Evolutionary conservation across 2,329 filamentous ascomycete species (phyloP), one percentile per base, ranked within the genome.

Genomic region (Apiospora hydei): DNA sequence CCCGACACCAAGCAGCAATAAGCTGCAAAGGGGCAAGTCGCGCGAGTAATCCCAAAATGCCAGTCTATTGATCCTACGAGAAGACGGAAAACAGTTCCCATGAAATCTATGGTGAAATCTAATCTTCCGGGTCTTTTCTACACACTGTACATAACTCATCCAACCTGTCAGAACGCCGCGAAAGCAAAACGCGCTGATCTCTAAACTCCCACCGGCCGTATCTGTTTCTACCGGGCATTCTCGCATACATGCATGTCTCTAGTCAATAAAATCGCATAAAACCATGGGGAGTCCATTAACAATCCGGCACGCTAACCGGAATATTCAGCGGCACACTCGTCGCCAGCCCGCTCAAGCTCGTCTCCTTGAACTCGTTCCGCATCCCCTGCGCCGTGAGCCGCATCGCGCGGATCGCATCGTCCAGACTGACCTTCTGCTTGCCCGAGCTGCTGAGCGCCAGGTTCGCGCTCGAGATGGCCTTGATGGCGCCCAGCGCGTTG

Each of bases 341-440:
- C n/a, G 85, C 85, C 72, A 87, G 74, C 3, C 85, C 85, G 67
- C 85, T 87, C 38, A 87, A 76, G 73, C 85, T 87, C 4, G 85
- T 87, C 79, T 87, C 85, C 80, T 87, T 87, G 77, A 87, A 87
- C 78, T 87, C 85, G 47, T 87, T 87, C 44, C 85, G 80, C 85
- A 87, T 87, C 0, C 85, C 85, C 77, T 85, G 82, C 4, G 85
- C 85, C 0, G 85, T 87, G 18, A 87, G 73, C 0, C 85, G 80
- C 85, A 87, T 87, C 8, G 85, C 85, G 6, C 83, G 82, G 69
- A 87, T 87, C 7, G 85, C 85, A 71, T 87, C 85, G 71, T 87
- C 85, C 4, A 87, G 81, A 38, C 85, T 80, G 16, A 87, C 85
- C 77, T 86, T 86, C 70, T 85, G 84, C 5, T 82, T 85, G 6